A percentile compares a stretch with the other conserved stretches of the same genome.
Conservation (phyloP, 2,329 filamentous ascomycete genomes). For the Paracorniculantispora psalliotae region DNA sequence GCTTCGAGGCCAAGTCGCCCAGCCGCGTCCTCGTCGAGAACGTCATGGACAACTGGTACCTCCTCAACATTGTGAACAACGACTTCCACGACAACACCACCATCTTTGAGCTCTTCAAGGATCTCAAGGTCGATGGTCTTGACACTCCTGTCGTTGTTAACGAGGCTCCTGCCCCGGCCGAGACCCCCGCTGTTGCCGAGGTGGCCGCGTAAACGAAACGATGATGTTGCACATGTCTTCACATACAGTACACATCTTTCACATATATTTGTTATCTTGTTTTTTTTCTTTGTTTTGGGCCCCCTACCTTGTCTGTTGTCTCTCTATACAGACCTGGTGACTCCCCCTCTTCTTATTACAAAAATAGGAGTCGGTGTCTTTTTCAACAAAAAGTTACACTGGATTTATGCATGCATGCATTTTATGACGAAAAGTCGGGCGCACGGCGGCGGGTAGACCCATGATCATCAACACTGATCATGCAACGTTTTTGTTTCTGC, state of each 20-base stretch:
- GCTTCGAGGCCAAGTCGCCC: conserved; percentile 70
- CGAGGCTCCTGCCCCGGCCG: conserved; percentile 17
- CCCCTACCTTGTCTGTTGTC: conserved; percentile 15
- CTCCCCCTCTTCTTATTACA: conserved; percentile 22
- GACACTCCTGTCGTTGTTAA: conserved; percentile 33
- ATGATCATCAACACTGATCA: conserved; percentile 6
- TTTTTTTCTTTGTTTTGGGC: conserved; percentile 19
- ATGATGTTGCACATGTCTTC: neutral
- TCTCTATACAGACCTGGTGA: conserved; percentile 17
- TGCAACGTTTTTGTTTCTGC: conserved; percentile 7
- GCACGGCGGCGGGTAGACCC: conserved; percentile 12
- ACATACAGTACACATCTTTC: neutral
- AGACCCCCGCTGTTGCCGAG: neutral
- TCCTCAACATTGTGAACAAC: conserved; percentile 98
- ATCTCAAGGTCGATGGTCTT: conserved; percentile 63
- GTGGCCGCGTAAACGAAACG: conserved; percentile 13
- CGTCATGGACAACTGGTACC: conserved; percentile 85
- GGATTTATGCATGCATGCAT: conserved; percentile 19
- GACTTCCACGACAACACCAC: conserved; percentile 83
- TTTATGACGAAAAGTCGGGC: conserved; percentile 14
- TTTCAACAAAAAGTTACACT: conserved; percentile 40
- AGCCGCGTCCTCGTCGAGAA: conserved; percentile 75
- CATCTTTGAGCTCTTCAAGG: conserved; percentile 83
- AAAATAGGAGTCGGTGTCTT: conserved; percentile 30
- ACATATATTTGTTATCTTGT: conserved; percentile 13